Base-by-base conservation (phyloP, 345 rosid genomes). In the Rhodomyrtus tomentosa region DNA sequence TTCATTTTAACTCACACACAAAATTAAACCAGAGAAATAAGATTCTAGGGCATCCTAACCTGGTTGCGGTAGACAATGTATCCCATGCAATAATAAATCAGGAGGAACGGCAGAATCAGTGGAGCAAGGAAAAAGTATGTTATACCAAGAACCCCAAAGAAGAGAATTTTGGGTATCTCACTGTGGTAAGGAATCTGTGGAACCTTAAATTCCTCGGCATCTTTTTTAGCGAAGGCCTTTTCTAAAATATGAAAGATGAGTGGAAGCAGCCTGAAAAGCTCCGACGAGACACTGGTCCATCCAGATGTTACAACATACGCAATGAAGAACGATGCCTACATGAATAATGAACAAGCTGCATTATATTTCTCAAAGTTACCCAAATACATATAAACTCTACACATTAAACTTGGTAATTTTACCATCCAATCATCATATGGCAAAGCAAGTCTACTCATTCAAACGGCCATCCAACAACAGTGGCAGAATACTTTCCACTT, bases 241-340 rank as follows among this genome's bases (percentile, higher is more conserved):
- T 52, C 86, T 9, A 87, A 18, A 62, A 81, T 89, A 89, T 89
- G 89, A 84, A 80, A 86, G 82, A 95, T 73, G 89, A 95, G 95
- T 53, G 95, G 93, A 90, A 84, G 29, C 90, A 93, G 85, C 84
- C 93, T 95, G 84, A 94, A 88, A 87, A 95, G 88, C 90, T 94
- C 98, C 12, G 96, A 94, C 81, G 97, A 93, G 86, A 93, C 83
- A 85, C 93, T 91, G 76, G 99, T 95, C 98, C 99, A 95, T 86
- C 98, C 98, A 85, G 95, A 93, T 45, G 98, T 95, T 88, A 96
- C 96, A 52, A 95, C 98, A 87, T 94, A 96, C 51, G 98, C 92
- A 72, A 96, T 94, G 90, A 95, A 96, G 89, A 95, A 95, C 45
- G 98, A 92, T 42, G 99, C 98, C 97, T 96, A 85, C 86, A 89